These are phyloP conservation scores for Nemania sp. DNA, from an alignment of 2,329 filamentous ascomycete species.

Conservation along the genomic window DNA sequence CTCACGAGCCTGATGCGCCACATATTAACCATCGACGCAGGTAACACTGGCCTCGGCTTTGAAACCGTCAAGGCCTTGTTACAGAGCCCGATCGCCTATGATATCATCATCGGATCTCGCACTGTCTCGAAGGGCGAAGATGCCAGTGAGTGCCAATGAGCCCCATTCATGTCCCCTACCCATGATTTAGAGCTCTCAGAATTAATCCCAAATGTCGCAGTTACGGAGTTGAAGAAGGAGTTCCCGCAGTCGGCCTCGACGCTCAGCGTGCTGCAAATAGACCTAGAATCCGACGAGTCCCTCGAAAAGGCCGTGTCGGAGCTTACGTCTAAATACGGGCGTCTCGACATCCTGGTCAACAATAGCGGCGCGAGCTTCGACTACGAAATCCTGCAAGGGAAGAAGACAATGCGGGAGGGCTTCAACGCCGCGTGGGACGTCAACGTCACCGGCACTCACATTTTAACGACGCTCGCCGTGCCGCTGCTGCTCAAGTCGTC, in stretches of 20 bases:
- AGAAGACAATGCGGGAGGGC: conserved; percentile 42
- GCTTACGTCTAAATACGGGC: conserved; percentile 44
- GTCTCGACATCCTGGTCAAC: conserved; percentile 53
- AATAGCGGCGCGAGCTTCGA: conserved; percentile 52
- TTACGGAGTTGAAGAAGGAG: conserved; percentile 43
- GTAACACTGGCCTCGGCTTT: conserved; percentile 31
- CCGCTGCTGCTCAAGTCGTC: conserved; percentile 50
- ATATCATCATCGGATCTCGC: conserved; percentile 55
- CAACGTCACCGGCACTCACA: conserved; percentile 49
- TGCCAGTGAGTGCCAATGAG: conserved; percentile 39
- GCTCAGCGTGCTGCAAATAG: conserved; percentile 49
- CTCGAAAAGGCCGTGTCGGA: conserved; percentile 48
- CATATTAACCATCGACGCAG: conserved; percentile 14
- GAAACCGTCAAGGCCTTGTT: conserved; percentile 33
- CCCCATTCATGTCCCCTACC: too few relatives aligned
- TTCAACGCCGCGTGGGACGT: conserved; percentile 49
- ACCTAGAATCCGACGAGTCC: conserved; percentile 52
- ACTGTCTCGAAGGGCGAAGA: conserved; percentile 50
- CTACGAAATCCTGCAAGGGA: conserved; percentile 33
- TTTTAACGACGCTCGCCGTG: conserved; percentile 43
- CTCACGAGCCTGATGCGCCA: neutral
- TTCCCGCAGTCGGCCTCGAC: conserved; percentile 43
- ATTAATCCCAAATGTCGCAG: conserved; percentile 9
- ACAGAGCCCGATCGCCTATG: conserved; percentile 43
- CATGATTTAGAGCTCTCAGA: too few relatives aligned